Evolutionary conservation across 306 rosid species (phyloP), one percentile per base, ranked within the genome.

Genomic region (Quercus ilex): DNA sequence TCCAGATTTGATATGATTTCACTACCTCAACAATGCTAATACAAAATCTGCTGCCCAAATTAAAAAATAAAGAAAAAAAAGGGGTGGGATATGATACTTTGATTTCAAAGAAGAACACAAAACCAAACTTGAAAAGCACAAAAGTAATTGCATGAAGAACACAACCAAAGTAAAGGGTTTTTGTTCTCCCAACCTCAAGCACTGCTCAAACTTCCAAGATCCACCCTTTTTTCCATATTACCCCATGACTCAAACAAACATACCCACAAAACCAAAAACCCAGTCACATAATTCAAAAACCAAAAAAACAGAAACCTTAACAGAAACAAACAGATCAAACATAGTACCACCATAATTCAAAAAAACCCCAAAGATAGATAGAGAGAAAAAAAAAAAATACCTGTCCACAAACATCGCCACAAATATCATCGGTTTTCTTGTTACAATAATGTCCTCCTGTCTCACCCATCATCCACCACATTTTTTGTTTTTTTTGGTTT

Each of bases 321-420:
- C 38, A 49, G 46, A 67, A 1, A 1, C 17, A 21, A 49, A 49
- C 53, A 87, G 72, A 85, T 87, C 84, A 79, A 71, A 15, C 64
- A 74, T 52, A 73, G 18, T 46, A 23, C 12, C 4, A 19, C 70
- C 33, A 80, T 10, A 69, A 63, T 21, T 73, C 5, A 68, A 82
- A 10, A 30, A 38, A 30, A 11, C 33, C 26, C 19, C 46, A 17
- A 21, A 35, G 6, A 19, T 56, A 18, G 31, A 15, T 15, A 3
- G n/a, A n/a, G n/a, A 5, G 19, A 10, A 64, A 33, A n/a, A 23
- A n/a, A 26, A 64, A 7, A n/a, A 33, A 46, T 35, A 95, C 99
- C 99, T 95, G 99, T 53, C 97, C 99, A 82, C 99, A 95, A 90
- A 95, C 92, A 84, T 91, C 89, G 77, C 85, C 96, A 85, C 99